Conservation (phyloP, 306 rosid genomes). For the Cicer judaicum region DNA sequence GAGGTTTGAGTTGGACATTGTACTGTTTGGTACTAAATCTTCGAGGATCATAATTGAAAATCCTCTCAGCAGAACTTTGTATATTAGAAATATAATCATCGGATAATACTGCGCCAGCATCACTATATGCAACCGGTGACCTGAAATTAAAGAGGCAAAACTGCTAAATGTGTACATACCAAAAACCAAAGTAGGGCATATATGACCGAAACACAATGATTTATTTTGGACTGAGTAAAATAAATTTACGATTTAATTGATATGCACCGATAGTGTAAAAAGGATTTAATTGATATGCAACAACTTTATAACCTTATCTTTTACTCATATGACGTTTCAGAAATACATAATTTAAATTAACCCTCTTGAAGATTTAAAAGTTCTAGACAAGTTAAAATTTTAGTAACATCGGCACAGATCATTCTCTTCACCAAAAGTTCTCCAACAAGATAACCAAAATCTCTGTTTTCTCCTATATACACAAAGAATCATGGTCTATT, state of each 20-base stretch:
- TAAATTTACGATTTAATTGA: too few species aligned
- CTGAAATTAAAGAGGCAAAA: slow-evolving; percentile 61
- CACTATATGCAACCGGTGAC: slow-evolving; percentile 72
- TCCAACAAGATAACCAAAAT: background rate
- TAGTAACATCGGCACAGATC: background rate
- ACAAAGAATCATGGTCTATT: background rate
- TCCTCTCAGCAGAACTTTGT: slow-evolving; percentile 49
- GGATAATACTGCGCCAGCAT: slow-evolving; percentile 71
- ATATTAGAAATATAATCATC: slow-evolving; percentile 64
- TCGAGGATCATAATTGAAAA: slow-evolving; percentile 53
- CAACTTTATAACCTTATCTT: slow-evolving; percentile 12
- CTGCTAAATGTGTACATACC: slow-evolving; percentile 25
- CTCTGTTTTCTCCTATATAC: background rate
- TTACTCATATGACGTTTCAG: background rate
- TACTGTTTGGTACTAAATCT: slow-evolving; percentile 68
- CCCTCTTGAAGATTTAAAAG: slow-evolving; percentile 21
- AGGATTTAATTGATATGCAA: background rate
- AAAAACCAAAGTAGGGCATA: slow-evolving; percentile 34
- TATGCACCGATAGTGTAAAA: too few species aligned
- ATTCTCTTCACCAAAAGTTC: background rate
- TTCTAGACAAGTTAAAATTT: background rate
- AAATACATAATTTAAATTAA: background rate
- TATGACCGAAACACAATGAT: background rate
- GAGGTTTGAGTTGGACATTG: slow-evolving; percentile 72
- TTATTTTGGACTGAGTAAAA: too few species aligned